Conservation (phyloP, 2,329 filamentous ascomycete species). For the Trichoderma gracile region DNA sequence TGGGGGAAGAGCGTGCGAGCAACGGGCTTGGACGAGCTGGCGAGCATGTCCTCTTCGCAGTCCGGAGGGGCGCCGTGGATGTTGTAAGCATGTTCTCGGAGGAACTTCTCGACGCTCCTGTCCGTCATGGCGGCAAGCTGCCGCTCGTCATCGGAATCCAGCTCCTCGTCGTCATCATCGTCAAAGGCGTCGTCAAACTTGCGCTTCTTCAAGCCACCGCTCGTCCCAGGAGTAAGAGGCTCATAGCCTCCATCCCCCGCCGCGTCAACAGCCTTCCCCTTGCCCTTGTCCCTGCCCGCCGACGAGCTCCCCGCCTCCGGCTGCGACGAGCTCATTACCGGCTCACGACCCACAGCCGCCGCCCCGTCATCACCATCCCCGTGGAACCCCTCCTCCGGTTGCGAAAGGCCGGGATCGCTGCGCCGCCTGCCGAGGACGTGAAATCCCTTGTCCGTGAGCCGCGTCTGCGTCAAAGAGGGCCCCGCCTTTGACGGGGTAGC, state of each 20-base stretch:
- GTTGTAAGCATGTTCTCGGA: conserved; percentile 26
- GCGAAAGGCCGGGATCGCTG: conserved; percentile 14
- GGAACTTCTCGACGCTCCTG: conserved; percentile 36
- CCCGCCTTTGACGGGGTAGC: conserved; percentile 30
- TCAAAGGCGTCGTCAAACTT: conserved; percentile 32
- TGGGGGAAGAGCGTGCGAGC: conserved; percentile 41
- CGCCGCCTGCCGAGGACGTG: conserved; percentile 31
- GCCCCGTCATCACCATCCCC: neutral
- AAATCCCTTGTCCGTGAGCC: conserved; percentile 37
- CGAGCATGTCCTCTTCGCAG: conserved; percentile 29
- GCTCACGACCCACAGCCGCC: neutral
- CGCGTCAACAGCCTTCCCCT: neutral
- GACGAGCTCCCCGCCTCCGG: neutral
- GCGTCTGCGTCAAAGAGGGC: conserved; percentile 36
- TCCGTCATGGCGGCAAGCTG: conserved; percentile 42
- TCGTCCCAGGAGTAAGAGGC: conserved; percentile 18
- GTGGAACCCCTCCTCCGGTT: neutral
- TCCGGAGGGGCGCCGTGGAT: conserved; percentile 29
- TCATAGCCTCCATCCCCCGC: neutral
- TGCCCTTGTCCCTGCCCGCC: neutral
- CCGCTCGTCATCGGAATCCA: conserved; percentile 44
- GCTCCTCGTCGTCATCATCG: conserved; percentile 38
- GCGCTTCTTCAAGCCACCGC: conserved; percentile 36
- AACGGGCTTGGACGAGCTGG: conserved; percentile 39
- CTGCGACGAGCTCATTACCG: conserved; percentile 11